Conservation (phyloP, 306 rosid species). For the Prunus persica region Prunus_persica_NCBIv2 NC_034014.1:22502501-22503000, state of each 20-base stretch:
- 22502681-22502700: fast-evolving
- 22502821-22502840: too few species aligned
- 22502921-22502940: neutral
- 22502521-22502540: neutral
- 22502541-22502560: neutral
- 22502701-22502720: too few species aligned
- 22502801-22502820: too few species aligned
- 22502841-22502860: neutral
- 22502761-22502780: too few species aligned
- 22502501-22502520: neutral
- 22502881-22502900: neutral
- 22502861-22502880: neutral
- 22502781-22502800: too few species aligned
- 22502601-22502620: too few species aligned
- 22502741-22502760: too few species aligned
- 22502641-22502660: too few species aligned
- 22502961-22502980: neutral
- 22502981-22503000: neutral
- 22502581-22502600: neutral
- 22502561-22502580: neutral
- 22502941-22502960: neutral
- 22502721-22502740: too few species aligned
- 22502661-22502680: fast-evolving
- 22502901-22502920: too few species aligned
- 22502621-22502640: too few species aligned